These are phyloP conservation scores for Cucumis cinereus DNA, from an alignment of 306 rosid species.

Conservation along the genomic window DNA sequence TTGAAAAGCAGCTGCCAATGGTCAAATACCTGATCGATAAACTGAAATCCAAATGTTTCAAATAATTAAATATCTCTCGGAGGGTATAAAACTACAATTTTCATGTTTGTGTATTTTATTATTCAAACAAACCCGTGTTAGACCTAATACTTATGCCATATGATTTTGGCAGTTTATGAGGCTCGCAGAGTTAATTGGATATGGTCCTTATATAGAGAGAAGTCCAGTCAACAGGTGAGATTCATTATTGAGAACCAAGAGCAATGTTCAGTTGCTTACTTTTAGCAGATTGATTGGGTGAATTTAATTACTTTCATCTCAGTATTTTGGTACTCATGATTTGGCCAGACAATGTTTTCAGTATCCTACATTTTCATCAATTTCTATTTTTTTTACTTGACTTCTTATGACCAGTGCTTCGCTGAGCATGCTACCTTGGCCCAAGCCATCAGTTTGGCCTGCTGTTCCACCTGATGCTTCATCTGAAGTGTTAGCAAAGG, in stretches of 20 bases:
- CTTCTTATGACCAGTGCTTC: conserved; percentile 48
- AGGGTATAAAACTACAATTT: background rate
- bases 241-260: conserved; percentile 5
- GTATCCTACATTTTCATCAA: background rate
- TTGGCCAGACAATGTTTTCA: background rate
- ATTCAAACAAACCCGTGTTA: background rate
- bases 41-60: background rate
- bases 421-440: conserved; percentile 98
- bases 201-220: conserved; percentile 77
- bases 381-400: conserved; percentile 1
- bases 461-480: conserved; percentile 75
- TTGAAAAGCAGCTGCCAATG: background rate
- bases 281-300: background rate
- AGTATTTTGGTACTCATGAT: background rate
- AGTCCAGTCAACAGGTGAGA: conserved; percentile 93
- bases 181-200: conserved; percentile 91
- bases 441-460: conserved; percentile 93
- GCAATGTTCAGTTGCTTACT: background rate
- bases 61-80: background rate
- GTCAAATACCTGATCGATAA: background rate
- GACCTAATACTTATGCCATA: conserved; percentile 7
- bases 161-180: conserved; percentile 87
- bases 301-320: background rate
- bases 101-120: background rate
- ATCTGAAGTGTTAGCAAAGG: conserved; percentile 76